Evolutionary conservation across 371 early-diverging fungal species (phyloP).

Genomic region (Parasitella parasitica): DNA sequence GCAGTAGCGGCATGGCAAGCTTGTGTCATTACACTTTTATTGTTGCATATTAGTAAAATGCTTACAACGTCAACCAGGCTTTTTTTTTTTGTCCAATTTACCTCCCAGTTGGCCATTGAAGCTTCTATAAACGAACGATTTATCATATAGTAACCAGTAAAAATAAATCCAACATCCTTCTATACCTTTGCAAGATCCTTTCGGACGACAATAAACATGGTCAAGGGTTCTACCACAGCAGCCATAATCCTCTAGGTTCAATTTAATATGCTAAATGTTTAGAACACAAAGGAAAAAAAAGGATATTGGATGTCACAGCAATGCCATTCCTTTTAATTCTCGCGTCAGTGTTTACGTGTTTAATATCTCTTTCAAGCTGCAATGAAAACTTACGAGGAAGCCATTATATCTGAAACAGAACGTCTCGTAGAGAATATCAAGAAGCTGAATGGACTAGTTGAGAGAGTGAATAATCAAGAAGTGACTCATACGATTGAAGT

Average conservation of each 20-base stretch:
- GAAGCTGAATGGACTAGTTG: conserved; percentile 42
- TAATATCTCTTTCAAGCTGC: neutral
- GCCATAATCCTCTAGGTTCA: neutral
- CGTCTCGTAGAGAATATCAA: conserved; percentile 33
- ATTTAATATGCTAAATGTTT: neutral
- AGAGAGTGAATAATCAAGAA: conserved; percentile 39
- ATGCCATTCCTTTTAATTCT: neutral
- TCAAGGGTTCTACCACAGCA: conserved; percentile 55
- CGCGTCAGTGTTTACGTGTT: neutral
- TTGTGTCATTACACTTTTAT: conserved; percentile 75
- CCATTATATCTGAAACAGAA: conserved; percentile 37
- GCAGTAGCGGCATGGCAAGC: conserved; percentile 86
- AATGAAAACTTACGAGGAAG: conserved; percentile 44
- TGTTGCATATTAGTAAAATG: neutral
- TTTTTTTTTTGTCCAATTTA: conserved; percentile 33
- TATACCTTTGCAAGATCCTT: conserved; percentile 80
- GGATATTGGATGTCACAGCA: neutral
- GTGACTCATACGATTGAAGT: conserved; percentile 40
- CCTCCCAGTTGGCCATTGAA: conserved; percentile 81
- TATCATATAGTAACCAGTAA: neutral
- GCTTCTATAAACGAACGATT: conserved; percentile 36
- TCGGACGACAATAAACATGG: conserved; percentile 83
- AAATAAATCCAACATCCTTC: neutral
- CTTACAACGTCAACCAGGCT: neutral
- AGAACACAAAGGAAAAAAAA: neutral